Percentiles rank a stretch among this genome's conserved stretches.
Conservation (phyloP, 2,329 filamentous ascomycete genomes). For the Xylaria hypoxylon region DNA sequence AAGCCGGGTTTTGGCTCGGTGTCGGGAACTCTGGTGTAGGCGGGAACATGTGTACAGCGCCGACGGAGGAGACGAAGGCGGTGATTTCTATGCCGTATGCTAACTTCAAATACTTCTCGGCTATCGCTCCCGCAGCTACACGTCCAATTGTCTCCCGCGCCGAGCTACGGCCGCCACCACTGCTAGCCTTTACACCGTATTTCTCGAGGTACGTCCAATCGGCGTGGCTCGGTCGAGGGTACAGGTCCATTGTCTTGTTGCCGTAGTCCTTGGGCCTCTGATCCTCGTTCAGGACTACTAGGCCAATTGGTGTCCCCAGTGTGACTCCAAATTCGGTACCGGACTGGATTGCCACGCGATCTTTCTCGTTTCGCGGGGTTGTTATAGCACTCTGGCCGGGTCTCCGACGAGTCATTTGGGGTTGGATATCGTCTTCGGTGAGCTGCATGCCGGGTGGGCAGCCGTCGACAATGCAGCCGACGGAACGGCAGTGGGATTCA, state of each 20-base stretch:
- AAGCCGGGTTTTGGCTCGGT: conserved; percentile 72
- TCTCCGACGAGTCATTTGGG: conserved; percentile 89
- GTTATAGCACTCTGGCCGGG: conserved; percentile 92
- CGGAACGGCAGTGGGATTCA: conserved; percentile 90
- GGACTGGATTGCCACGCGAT: conserved; percentile 90
- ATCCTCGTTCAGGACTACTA: conserved; percentile 91
- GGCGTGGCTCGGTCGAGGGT: conserved; percentile 90
- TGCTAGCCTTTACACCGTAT: conserved; percentile 93
- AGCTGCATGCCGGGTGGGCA: conserved; percentile 89
- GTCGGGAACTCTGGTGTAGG: conserved; percentile 31
- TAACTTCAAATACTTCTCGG: conserved; percentile 33
- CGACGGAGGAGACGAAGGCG: conserved; percentile 30
- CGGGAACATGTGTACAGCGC: conserved; percentile 28
- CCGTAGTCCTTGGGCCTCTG: conserved; percentile 94
- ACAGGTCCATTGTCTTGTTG: conserved; percentile 87
- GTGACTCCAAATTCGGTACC: conserved; percentile 92
- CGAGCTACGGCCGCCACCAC: conserved; percentile 71
- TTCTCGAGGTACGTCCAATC: conserved; percentile 98
- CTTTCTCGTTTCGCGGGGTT: conserved; percentile 92
- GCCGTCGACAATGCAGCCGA: conserved; percentile 95
- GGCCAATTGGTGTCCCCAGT: conserved; percentile 88
- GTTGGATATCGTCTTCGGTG: conserved; percentile 89
- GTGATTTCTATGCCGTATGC: conserved; percentile 30
- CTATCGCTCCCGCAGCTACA: conserved; percentile 30
- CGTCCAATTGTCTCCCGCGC: conserved; percentile 35